These are phyloP conservation scores for Neolentinus lepideus DNA, from an alignment of 1,284 basidiomycete genomes.

Conservation along the genomic window DNA sequence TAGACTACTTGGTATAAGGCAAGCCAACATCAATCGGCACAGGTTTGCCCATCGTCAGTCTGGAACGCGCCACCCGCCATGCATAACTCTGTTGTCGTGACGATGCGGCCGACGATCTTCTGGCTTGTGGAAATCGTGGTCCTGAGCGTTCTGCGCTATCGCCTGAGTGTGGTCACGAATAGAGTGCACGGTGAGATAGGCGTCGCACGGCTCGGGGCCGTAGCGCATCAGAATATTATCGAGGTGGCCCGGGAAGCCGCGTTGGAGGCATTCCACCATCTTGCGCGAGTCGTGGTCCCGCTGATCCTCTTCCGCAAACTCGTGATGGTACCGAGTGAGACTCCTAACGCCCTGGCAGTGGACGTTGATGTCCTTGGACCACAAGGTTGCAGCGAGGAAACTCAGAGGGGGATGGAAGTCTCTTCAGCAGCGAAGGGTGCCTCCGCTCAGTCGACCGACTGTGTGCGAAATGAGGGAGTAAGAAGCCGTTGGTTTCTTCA, in stretches of 20 bases:
- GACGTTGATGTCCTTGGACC: slow-evolving; percentile 42
- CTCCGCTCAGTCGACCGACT: slow-evolving; percentile 33
- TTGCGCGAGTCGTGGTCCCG: slow-evolving; percentile 34
- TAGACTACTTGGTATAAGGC: slow-evolving; percentile 50
- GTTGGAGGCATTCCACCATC: slow-evolving; percentile 29
- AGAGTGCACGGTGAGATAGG: slow-evolving; percentile 30
- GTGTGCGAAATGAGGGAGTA: slow-evolving; percentile 43
- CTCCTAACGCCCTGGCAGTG: slow-evolving; percentile 43
- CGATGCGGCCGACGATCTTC: slow-evolving; percentile 39
- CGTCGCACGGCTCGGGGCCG: slow-evolving; percentile 39
- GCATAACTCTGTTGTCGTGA: slow-evolving; percentile 51
- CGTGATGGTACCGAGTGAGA: slow-evolving; percentile 39
- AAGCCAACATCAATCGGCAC: slow-evolving; percentile 38
- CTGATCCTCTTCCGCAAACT: slow-evolving; percentile 36
- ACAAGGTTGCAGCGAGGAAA: slow-evolving; percentile 46
- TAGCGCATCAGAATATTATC: slow-evolving; percentile 38
- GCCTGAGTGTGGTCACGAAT: slow-evolving; percentile 39
- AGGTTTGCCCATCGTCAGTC: slow-evolving; percentile 32
- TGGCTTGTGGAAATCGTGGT: slow-evolving; percentile 41
- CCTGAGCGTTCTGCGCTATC: slow-evolving; percentile 38
- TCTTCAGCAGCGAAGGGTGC: slow-evolving; percentile 34
- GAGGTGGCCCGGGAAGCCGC: slow-evolving; percentile 40
- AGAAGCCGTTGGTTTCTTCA: slow-evolving; percentile 37
- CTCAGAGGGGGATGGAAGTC: slow-evolving; percentile 34
- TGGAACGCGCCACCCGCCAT: slow-evolving; percentile 48